Evolutionary conservation across 257 asterid genomes (phyloP), one percentile per base, ranked within the genome.

Genomic region (Verbena officinalis): DNA sequence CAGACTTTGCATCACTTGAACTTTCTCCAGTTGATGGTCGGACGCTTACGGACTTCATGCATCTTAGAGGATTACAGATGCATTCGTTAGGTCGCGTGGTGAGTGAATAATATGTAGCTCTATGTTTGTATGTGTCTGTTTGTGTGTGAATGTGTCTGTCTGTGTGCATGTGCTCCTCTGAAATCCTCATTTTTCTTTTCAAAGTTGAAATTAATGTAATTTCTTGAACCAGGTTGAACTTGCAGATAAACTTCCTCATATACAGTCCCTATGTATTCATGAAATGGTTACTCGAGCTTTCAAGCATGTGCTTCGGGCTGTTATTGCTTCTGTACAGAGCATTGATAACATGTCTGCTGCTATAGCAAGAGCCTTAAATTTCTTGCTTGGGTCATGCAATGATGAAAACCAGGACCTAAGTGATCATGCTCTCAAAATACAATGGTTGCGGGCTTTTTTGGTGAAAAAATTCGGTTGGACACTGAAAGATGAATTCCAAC

Each of bases 21-120:
- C 99, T 94, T 69, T 94, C 99, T 73, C 98, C 99, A 21, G 99
- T 90, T 73, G 99, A 94, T 79, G 99, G 99, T 21, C 92, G 96
- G 52, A 94, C 97, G 1, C 71, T 94, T 59, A 90, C 99, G 24
- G 99, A 94, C 70, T 90, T 94, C 90, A 94, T 94, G 99, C 99
- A 94, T 80, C 88, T 90, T 62, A 83, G 98, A 83, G 99, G 99
- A 68, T 72, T 94, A 71, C 86, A 82, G 73, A 86, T 94, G 96
- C 77, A 81, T 67, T 94, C 99, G 69, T 75, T 90, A 78, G 99
- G 99, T 70, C 91, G 80, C 36, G 96, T 94, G 99, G 99, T 94
- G 80, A 62, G 91, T 74, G 79, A 79, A 66, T 44, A 50, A 15
- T 59, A 23, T 70, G 71, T 62, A 39, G 20, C 60, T 44, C 62